A percentile compares a stretch with the other conserved stretches of the same genome.
Conservation (phyloP, 352 stramenopile species). For the Phytophthora litchii region DNA sequence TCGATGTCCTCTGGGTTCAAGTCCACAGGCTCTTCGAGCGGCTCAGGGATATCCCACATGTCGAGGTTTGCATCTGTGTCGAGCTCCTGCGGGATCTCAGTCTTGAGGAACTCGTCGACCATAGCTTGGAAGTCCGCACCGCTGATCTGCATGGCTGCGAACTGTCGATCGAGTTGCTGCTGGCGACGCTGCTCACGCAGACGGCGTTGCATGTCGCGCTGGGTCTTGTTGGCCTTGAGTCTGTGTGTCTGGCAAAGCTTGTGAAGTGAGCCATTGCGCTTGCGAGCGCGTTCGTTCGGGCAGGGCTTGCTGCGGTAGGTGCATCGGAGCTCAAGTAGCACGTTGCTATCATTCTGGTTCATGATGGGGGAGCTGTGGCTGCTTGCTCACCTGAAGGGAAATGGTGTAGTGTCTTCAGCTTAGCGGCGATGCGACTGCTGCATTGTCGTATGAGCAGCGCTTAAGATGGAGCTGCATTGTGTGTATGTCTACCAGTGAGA, state of each 20-base stretch:
- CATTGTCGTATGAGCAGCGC: conserved; percentile 6
- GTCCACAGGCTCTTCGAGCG: conserved; percentile 32
- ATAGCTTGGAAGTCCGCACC: conserved; percentile 21
- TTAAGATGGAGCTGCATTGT: conserved; percentile 10
- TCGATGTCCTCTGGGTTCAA: conserved; percentile 40
- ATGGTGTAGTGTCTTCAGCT: conserved; percentile 25
- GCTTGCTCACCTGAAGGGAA: conserved; percentile 29
- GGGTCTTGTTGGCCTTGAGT: conserved; percentile 60
- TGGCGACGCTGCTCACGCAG: conserved; percentile 35
- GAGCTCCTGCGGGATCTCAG: conserved; percentile 31
- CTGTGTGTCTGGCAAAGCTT: conserved; percentile 60
- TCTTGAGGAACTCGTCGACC: conserved; percentile 35
- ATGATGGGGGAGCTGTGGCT: conserved; percentile 14
- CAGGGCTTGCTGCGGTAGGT: conserved; percentile 58
- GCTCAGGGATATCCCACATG: conserved; percentile 38
- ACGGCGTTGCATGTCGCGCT: conserved; percentile 51
- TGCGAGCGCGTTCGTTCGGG: conserved; percentile 50
- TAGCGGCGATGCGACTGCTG: conserved; percentile 1
- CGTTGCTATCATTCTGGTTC: conserved; percentile 23
- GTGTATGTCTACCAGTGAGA: not conserved
- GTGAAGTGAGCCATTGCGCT: conserved; percentile 55
- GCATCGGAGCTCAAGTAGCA: conserved; percentile 41
- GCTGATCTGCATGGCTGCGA: conserved; percentile 21
- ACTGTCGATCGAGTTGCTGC: conserved; percentile 27
- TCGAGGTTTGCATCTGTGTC: conserved; percentile 39